phyloP scores from a whole-genome alignment of 805 yeast genomes.

The Allodekkera sacchari region DNA sequence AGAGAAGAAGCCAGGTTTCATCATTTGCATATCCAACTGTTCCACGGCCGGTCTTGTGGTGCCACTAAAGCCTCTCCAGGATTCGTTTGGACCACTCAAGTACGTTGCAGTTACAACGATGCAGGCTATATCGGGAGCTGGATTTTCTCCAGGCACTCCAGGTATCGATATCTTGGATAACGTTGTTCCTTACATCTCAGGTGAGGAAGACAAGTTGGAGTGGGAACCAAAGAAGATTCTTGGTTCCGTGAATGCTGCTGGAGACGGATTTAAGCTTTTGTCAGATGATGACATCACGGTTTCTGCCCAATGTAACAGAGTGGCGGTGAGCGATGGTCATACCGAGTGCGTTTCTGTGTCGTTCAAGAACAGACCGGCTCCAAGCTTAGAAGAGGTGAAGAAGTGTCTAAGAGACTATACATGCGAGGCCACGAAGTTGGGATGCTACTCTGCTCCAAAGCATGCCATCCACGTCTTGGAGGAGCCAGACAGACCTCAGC shows the following conservation, averaged over 20 bases:
- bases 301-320: conserved; percentile 94
- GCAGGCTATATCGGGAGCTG: conserved; percentile 98
- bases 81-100: conserved; percentile 83
- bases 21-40: conserved; percentile 94
- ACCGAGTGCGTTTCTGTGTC: conserved; percentile 87
- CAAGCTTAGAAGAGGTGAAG: conserved; percentile 75
- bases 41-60: conserved; percentile 98
- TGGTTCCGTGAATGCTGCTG: conserved; percentile 50
- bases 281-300: conserved; percentile 69
- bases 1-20: conserved; percentile 63
- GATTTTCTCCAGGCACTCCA: conserved; percentile 95
- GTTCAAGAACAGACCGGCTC: conserved; percentile 77
- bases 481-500: conserved; percentile 92
- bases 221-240: conserved; percentile 96
- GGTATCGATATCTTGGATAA: conserved; percentile 94
- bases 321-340: conserved; percentile 96
- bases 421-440: conserved; percentile 73
- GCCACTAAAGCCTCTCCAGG: conserved; percentile 90
- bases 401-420: conserved; percentile 59
- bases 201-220: conserved; percentile 97
- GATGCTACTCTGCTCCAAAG: conserved; percentile 89
- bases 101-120: conserved; percentile 81
- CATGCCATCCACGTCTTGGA: conserved; percentile 88
- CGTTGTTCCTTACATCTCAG: conserved; percentile 87
- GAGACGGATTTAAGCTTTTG: conserved; percentile 47